A percentile compares a stretch with the other conserved stretches of the same genome.
These are phyloP conservation scores for Ottelia alismoides DNA, from an alignment of 106 monocot species.

Conservation along the genomic window DNA sequence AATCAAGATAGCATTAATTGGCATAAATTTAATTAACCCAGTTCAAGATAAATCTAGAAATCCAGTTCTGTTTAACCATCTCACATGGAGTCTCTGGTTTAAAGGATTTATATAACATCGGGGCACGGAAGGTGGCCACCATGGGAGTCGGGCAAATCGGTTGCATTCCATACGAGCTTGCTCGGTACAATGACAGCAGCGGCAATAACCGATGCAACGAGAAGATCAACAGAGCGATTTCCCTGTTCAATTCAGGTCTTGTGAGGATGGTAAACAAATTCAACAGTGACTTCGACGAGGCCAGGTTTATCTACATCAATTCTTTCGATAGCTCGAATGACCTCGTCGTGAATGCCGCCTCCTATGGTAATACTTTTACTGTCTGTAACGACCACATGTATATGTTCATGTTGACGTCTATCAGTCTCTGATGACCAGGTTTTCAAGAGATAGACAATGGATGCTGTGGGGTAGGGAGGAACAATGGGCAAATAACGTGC, in stretches of 20 bases:
- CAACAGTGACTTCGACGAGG: conserved; percentile 27
- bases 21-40: too few relatives aligned
- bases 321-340: conserved; percentile 52
- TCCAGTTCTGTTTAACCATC: not conserved
- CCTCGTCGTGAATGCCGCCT: conserved; percentile 33
- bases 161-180: conserved; percentile 85
- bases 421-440: conserved; percentile 12
- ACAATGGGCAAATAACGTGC: conserved; percentile 91
- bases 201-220: conserved; percentile 31
- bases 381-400: too few relatives aligned
- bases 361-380: conserved; percentile 21
- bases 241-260: conserved; percentile 47
- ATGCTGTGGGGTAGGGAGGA: conserved; percentile 84
- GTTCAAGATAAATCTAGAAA: too few relatives aligned
- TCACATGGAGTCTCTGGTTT: not conserved
- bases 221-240: conserved; percentile 54
- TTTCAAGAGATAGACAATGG: conserved; percentile 50
- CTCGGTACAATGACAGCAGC: conserved; percentile 15
- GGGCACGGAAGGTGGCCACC: conserved; percentile 52
- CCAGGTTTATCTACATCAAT: conserved; percentile 52
- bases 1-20: too few relatives aligned
- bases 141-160: conserved; percentile 67
- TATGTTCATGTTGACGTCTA: not conserved
- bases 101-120: conserved; percentile 60
- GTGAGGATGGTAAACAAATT: conserved; percentile 34